Evolutionary conservation across 164 flowering plant genomes (phyloP).

Genomic region (Euptelea pleiosperma): DNA sequence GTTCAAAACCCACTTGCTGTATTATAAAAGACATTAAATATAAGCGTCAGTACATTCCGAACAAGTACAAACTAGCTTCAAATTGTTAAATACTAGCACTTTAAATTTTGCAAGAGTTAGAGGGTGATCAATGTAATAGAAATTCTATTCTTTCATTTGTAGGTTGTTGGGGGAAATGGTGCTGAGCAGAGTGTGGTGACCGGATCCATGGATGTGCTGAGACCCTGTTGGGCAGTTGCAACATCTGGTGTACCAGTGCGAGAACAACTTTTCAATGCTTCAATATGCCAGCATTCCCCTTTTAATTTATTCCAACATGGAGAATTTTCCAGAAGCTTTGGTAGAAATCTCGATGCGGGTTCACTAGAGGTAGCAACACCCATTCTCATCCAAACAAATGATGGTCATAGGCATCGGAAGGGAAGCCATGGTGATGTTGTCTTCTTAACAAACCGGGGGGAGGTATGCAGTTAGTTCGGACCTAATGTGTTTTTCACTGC

Average conservation of each 20-base stretch:
- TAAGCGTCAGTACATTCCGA: too few relatives aligned
- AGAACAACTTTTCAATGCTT: constrained; percentile 94
- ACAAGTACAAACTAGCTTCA: too few relatives aligned
- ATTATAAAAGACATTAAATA: neutral
- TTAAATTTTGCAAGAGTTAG: too few relatives aligned
- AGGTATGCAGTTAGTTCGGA: constrained; percentile 50
- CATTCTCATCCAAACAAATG: constrained; percentile 72
- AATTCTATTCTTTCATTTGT: constrained; percentile 3
- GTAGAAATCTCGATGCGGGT: constrained; percentile 45
- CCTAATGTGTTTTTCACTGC: neutral
- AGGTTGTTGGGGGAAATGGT: constrained; percentile 98
- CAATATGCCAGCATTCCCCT: constrained; percentile 78
- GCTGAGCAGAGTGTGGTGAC: constrained; percentile 87
- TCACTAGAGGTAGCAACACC: constrained; percentile 93
- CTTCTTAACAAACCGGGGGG: constrained; percentile 92
- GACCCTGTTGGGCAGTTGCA: constrained; percentile 98
- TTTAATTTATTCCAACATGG: constrained; percentile 80
- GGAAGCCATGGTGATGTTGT: constrained; percentile 98
- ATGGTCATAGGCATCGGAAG: constrained; percentile 86
- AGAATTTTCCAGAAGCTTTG: constrained; percentile 62
- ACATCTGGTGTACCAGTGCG: constrained; percentile 96
- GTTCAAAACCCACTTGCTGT: too few relatives aligned
- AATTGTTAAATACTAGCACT: too few relatives aligned
- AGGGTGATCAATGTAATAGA: neutral
- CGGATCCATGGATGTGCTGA: constrained; percentile 95